Percentiles rank a stretch among this genome's conserved stretches.
Conservation (phyloP, 371 early-diverging fungal species). For the Mucor irregularis region DNA sequence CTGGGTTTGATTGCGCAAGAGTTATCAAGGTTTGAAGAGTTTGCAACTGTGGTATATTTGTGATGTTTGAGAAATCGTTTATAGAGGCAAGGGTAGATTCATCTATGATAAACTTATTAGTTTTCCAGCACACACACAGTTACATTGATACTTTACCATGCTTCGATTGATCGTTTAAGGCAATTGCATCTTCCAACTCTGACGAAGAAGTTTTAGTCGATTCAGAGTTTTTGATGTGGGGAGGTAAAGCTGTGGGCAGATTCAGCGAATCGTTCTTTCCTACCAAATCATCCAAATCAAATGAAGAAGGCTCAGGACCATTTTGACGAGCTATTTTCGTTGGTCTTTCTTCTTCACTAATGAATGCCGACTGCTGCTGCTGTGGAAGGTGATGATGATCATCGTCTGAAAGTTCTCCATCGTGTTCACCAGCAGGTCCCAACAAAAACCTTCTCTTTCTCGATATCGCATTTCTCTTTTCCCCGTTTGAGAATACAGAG, state of each 20-base stretch:
- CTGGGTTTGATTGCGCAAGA: conserved; percentile 36
- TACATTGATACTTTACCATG: conserved; percentile 3
- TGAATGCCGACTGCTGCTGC: neutral
- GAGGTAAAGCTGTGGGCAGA: conserved; percentile 7
- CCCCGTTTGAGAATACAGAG: conserved; percentile 69
- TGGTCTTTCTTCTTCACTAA: conserved; percentile 6
- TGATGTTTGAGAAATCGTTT: conserved; percentile 6
- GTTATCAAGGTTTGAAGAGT: conserved; percentile 26
- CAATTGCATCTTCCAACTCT: conserved; percentile 31
- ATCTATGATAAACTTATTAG: neutral
- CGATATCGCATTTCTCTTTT: conserved; percentile 46
- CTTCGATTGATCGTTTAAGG: conserved; percentile 28
- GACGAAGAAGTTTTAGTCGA: neutral
- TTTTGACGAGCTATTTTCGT: conserved; percentile 11
- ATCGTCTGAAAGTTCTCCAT: conserved; percentile 3
- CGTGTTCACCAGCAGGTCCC: conserved; percentile 23
- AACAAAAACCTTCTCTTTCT: conserved; percentile 50
- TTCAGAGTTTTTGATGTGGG: conserved; percentile 5
- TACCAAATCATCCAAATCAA: conserved; percentile 29
- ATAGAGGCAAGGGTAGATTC: neutral
- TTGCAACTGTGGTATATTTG: conserved; percentile 24
- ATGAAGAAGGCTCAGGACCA: neutral
- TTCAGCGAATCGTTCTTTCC: conserved; percentile 8
- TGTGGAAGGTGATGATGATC: neutral
- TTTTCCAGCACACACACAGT: no score